Evolutionary conservation across 2,329 filamentous ascomycete species (phyloP), one percentile per base, ranked within the genome.

Genomic region (Orbilia javanica): DNA sequence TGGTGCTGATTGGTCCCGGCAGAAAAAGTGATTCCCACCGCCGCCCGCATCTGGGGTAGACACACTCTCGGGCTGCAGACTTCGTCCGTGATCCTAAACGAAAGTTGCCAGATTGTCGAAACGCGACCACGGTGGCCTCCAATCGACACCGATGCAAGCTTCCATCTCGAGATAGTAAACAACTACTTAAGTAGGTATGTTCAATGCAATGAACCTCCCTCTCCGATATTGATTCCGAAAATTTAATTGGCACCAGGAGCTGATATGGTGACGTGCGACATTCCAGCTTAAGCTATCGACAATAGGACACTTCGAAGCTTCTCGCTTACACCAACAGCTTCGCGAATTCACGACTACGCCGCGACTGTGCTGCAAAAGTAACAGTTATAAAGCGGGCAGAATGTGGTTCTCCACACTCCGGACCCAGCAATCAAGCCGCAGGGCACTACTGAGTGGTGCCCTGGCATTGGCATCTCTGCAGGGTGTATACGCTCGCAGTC

Each of bases 31-130:
- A 34, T 69, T 42, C 31, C 55, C 66, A 63, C 29, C 15, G 27
- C 39, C 15, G 53, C n/a, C 68, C 18, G 46, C 46, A 64, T 75
- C 71, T 75, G 71, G 71, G 71, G 71, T 68, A 75, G 64, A 70
- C 57, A 42, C 63, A 50, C 60, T 8, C 25, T 20, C 55, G 42
- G 31, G 20, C 34, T 60, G 42, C 42, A 8, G 42, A 44, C 42
- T 15, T 27, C 18, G 34, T 64, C 65, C 22, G 72, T 50, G 52
- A 66, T 67, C 48, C 60, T 25, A 27, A 25, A 20, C 44, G 50
- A 66, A 77, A 77, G 73, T 71, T 77, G 73, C 73, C 73, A 77
- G 73, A 77, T 77, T 77, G 73, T 77, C 73, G 73, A 77, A 77
- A 77, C 73, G 70, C 66, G 66, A 66, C 57, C 65, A 42, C 52